phyloP scores from a whole-genome alignment of 345 rosid genomes.

The Acer negundo region DNA sequence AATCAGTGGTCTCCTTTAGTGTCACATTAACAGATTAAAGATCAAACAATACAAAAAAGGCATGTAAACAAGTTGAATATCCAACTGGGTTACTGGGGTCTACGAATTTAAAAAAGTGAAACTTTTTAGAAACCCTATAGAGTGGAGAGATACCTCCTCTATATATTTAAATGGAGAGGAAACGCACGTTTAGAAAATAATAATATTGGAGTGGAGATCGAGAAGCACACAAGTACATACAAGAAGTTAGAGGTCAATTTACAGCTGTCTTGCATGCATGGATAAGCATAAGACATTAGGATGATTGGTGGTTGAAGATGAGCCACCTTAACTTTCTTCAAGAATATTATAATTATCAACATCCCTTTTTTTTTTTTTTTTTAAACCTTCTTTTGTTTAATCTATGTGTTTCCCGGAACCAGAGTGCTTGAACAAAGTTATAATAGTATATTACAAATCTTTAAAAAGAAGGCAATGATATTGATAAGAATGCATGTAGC shows the following conservation, averaged over 20 bases:
- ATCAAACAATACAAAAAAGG: background rate
- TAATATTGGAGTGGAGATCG: too few relatives aligned
- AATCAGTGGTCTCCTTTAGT: too few relatives aligned
- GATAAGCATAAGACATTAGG: background rate
- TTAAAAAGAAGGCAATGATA: background rate
- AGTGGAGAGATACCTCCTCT: background rate
- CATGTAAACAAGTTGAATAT: background rate
- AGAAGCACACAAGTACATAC: too few relatives aligned
- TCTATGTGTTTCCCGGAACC: conserved; percentile 3
- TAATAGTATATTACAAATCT: background rate
- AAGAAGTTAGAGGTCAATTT: background rate
- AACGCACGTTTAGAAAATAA: background rate
- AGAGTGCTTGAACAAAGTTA: background rate
- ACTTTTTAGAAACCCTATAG: background rate
- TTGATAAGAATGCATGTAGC: background rate
- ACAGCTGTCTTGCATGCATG: conserved; percentile 11
- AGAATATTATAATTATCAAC: too few relatives aligned
- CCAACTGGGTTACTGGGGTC: background rate
- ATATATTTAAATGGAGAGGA: background rate
- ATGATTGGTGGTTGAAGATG: background rate
- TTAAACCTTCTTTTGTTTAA: background rate
- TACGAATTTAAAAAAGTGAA: background rate
- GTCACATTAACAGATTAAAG: background rate
- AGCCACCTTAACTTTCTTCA: background rate
- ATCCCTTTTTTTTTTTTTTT: background rate